These are phyloP conservation scores for Hortaea sp. DNA, from an alignment of 2,329 filamentous ascomycete species.

Conservation along the genomic window DNA sequence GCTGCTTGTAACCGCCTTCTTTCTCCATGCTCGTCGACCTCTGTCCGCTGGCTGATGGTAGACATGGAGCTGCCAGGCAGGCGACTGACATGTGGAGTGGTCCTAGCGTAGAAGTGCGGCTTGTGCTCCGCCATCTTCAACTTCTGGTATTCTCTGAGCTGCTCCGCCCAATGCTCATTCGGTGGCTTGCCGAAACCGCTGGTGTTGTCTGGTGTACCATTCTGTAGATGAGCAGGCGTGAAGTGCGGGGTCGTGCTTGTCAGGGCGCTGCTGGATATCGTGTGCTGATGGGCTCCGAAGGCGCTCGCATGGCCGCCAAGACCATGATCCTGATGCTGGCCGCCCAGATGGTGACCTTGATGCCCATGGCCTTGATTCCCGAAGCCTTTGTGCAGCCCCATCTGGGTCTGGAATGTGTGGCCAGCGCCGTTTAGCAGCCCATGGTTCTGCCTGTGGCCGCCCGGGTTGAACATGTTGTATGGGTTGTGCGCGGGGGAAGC, in stretches of 20 bases:
- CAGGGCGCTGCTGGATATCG: slow-evolving; percentile 50
- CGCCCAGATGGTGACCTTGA: slow-evolving; percentile 27
- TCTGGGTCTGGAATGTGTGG: slow-evolving; percentile 42
- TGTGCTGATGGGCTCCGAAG: slow-evolving; percentile 52
- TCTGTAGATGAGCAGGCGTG: slow-evolving; percentile 48
- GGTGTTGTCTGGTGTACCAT: slow-evolving; percentile 49
- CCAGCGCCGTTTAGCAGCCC: slow-evolving; percentile 63
- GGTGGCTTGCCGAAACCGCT: slow-evolving; percentile 42
- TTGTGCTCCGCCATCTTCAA: slow-evolving; percentile 20
- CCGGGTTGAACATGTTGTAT: slow-evolving; percentile 72
- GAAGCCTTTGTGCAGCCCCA: slow-evolving; percentile 61
- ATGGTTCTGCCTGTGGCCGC: slow-evolving; percentile 56
- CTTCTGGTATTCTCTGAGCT: slow-evolving; percentile 48
- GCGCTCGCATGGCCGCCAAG: slow-evolving; percentile 48
- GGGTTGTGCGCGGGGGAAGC: slow-evolving; percentile 47
- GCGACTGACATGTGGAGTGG: slow-evolving; percentile 30
- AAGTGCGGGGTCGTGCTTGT: slow-evolving; percentile 56
- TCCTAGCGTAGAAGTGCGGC: slow-evolving; percentile 67
- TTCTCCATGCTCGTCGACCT: slow-evolving; percentile 46
- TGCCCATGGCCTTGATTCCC: slow-evolving; percentile 48
- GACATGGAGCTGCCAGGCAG: slow-evolving; percentile 14
- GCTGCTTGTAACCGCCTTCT: slow-evolving; percentile 39
- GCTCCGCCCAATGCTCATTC: slow-evolving; percentile 75
- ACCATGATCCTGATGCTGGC: slow-evolving; percentile 35
- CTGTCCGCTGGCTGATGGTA: slow-evolving; percentile 36